Evolutionary conservation across 257 asterid species (phyloP).

Genomic region (Echites panduratus): DNA sequence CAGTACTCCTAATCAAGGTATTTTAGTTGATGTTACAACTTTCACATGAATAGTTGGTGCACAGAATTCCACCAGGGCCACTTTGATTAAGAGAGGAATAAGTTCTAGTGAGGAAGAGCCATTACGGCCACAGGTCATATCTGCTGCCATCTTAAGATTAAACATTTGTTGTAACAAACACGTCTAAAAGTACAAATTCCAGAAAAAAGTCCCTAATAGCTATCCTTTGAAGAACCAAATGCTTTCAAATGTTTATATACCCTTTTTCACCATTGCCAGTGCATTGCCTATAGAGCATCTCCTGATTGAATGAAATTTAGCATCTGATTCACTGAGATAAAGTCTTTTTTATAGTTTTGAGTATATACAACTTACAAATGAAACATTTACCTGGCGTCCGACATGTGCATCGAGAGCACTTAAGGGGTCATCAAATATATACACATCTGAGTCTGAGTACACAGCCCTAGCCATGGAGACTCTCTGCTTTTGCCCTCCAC

Average conservation of each 20-base stretch:
- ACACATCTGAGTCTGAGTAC: slow-evolving; percentile 78
- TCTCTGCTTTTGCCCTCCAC: slow-evolving; percentile 97
- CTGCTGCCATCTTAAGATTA: background rate
- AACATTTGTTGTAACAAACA: background rate
- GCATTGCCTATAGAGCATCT: background rate
- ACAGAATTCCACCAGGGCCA: background rate
- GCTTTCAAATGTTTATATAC: background rate
- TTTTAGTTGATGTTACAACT: background rate
- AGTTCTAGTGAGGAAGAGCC: background rate
- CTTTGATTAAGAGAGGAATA: background rate
- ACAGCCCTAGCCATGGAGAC: slow-evolving; percentile 95
- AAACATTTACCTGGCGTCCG: slow-evolving; percentile 55
- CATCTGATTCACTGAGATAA: background rate
- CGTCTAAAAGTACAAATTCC: background rate
- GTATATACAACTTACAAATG: background rate
- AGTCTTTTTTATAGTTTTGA: background rate
- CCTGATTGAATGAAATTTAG: background rate
- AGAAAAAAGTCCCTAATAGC: background rate
- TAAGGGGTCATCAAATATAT: slow-evolving; percentile 84
- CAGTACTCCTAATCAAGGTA: background rate
- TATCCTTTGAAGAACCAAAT: background rate
- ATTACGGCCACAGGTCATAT: background rate
- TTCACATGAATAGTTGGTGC: background rate
- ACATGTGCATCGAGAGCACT: slow-evolving; percentile 92
- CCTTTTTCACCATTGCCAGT: background rate